Base-by-base conservation (phyloP, 2,329 filamentous ascomycete genomes). In the Paramyrothecium sp. region DNA sequence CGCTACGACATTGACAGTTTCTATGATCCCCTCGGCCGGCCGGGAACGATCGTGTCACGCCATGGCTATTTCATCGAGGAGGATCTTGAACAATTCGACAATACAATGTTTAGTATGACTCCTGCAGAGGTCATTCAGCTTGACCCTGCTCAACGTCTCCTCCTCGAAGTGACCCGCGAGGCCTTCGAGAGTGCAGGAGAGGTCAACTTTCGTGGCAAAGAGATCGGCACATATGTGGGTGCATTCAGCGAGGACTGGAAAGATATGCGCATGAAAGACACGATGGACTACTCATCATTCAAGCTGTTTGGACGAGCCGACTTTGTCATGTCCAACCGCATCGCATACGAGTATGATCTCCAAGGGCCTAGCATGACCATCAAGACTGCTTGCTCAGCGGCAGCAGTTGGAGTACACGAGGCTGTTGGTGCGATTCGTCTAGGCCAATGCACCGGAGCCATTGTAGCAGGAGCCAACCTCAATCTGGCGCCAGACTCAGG, bases 311-410 rank as follows among this genome's bases (percentile, higher is more conserved):
- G 66, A 1, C 57, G 55, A 8, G 61, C 58, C 4, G 65, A 71
- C 22, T 67, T 66, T 33, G 55, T 68, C 7, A 51, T 74, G 16
- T 59, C 67, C 21, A 73, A 72, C 55, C 62, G 71, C 17, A 59
- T 74, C 7, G 66, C 67, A 12, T 67, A 68, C 49, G 64, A 64
- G 53, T 67, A 67, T 30, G 79, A 84, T 57, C 71, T 85, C 52
- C 70, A 73, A 44, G 83, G 83, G 0, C 81, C 81, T n/a, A 73
- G 70, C 23, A 63, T 75, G 59, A 69, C 66, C 1, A 60, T 76
- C 20, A 61, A 70, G 7, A 75, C 74, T 1, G 74, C 65, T 1
- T 77, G 75, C 53, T 75, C 73, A 0, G 65, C 70, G 1, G 60
- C 67, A 2, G 50, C 75, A 2, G 58, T 68, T 1, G 67, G 62